These are phyloP conservation scores for Metschnikowia lochheadii DNA, from an alignment of 805 yeast genomes.

Conservation along the genomic window DNA sequence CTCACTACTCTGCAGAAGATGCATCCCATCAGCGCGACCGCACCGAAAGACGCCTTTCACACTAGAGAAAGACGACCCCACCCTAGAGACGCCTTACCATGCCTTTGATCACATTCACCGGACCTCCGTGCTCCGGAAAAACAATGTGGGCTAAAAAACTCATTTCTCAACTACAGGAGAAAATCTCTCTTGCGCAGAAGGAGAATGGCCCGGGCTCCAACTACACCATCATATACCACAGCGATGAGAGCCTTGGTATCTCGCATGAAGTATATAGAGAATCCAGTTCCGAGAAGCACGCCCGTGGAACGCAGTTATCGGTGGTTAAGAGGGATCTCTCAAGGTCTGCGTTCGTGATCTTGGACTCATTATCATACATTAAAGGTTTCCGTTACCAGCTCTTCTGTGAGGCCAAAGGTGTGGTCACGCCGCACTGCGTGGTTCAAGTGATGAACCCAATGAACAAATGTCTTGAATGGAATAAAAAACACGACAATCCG, in stretches of 20 bases:
- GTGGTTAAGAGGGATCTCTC: conserved; percentile 82
- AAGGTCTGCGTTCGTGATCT: conserved; percentile 65
- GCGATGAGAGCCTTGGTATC: conserved; percentile 76
- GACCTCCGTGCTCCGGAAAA: conserved; percentile 84
- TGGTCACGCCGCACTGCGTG: conserved; percentile 77
- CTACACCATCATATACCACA: conserved; percentile 61
- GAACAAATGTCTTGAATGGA: conserved; percentile 62
- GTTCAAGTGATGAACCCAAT: conserved; percentile 72
- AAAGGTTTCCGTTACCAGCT: conserved; percentile 94
- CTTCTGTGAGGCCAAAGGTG: conserved; percentile 87
- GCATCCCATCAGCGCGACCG: neutral
- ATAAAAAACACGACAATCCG: conserved; percentile 32
- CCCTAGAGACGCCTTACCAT: conserved; percentile 32
- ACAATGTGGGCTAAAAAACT: conserved; percentile 66
- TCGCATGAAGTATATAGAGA: conserved; percentile 63
- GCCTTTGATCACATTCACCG: conserved; percentile 85
- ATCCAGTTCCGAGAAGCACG: conserved; percentile 71
- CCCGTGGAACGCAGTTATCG: conserved; percentile 80
- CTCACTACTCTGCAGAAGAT: neutral
- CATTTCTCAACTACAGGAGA: conserved; percentile 41
- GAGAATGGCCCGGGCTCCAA: conserved; percentile 47
- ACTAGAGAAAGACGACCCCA: neutral
- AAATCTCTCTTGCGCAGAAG: conserved; percentile 36
- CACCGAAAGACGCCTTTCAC: no score
- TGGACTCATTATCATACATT: conserved; percentile 84